Evolutionary conservation across 352 stramenopile genomes (phyloP), one percentile per base, ranked within the genome.

Genomic region (Nothophytophthora sp.): DNA sequence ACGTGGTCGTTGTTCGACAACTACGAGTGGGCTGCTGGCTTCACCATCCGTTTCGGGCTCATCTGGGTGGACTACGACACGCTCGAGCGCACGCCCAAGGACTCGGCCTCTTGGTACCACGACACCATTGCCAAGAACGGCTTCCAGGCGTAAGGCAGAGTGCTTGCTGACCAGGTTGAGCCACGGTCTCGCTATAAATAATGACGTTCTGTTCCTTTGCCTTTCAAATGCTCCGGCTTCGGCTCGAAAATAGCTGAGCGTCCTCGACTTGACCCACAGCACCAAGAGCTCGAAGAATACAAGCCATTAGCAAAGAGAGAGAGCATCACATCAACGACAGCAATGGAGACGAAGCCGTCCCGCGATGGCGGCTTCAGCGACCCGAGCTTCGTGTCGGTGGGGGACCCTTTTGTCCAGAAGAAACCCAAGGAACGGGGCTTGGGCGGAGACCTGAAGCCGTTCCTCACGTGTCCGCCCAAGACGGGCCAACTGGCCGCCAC

Each of bases 1-100:
- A 83, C 82, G 7, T 98, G 91, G 91, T 92, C 73, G 47, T 76
- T 98, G 12, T 77, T 96, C 42, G 88, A 97, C 67, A 98, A 97
- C 48, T 97, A 92, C 62, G 90, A 98, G 54, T 98, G 92, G 92
- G 67, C 90, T 28, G 60, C 65, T 5, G 74, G 73, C 35, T 87
- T 79, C 58, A 53, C 40, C 24, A 82, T 81, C 56, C 77, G 74
- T 29, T 85, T 88, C 33, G 74, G 77, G 0, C 37, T 85, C 22
- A 48, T 76, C 42, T 85, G 67, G 63, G 75, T 89, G 22, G 51
- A 86, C 60, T 82, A 71, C 39, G 57, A 78, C 39, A 89, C 74
- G 23, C 63, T 74, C 38, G 73, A 89, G 47, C 78, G 78, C 40
- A 66, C 76, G 50, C 72, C 63, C 4, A 88, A 88, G 58, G 76